Evolutionary conservation across 1,284 basidiomycete genomes (phyloP).

Genomic region (Agaricales sp.): DNA sequence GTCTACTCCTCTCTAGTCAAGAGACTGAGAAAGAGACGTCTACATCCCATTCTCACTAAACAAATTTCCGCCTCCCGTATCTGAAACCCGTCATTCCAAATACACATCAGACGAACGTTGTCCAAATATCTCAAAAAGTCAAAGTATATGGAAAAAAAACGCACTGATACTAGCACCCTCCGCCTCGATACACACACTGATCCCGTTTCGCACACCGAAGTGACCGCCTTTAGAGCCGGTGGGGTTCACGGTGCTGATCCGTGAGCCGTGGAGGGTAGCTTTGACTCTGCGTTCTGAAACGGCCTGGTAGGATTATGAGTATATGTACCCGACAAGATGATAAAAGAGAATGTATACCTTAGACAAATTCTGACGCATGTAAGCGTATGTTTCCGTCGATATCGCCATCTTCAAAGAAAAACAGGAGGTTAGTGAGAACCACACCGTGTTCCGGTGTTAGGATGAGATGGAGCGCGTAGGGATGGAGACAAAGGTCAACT

Average conservation of each 20-base stretch:
- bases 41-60: neutral
- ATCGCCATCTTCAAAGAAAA: neutral
- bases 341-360: too few species aligned
- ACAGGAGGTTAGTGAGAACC: neutral
- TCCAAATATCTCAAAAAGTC: neutral
- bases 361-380: neutral
- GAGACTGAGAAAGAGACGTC: too few species aligned
- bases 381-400: neutral
- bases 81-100: too few species aligned
- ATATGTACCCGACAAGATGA: too few species aligned
- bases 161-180: neutral
- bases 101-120: too few species aligned
- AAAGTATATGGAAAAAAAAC: neutral
- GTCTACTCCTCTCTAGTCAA: too few species aligned
- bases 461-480: too few species aligned
- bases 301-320: too few species aligned
- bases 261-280: too few species aligned
- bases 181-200: neutral
- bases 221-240: neutral
- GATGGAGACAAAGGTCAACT: neutral
- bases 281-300: too few species aligned
- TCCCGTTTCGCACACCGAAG: neutral
- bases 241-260: too few species aligned
- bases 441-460: too few species aligned
- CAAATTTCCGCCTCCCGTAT: neutral